Percentiles rank a stretch among this genome's conserved stretches.
These are phyloP conservation scores for Oxyria digyna DNA, from an alignment of 148 eudicot genomes.

Conservation along the genomic window DNA sequence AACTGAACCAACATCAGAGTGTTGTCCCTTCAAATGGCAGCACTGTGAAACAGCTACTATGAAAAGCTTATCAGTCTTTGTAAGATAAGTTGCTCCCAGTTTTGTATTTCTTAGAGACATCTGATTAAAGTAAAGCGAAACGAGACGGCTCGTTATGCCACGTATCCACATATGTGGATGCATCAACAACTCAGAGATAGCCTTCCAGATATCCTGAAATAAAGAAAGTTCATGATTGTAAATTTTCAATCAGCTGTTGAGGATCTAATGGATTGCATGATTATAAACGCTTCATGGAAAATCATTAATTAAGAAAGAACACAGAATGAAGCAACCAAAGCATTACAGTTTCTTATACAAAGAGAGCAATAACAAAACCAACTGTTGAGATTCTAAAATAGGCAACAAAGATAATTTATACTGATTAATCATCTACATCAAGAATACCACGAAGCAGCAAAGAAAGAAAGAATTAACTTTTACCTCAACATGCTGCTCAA, in stretches of 20 bases:
- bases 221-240: not conserved
- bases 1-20: constrained; percentile 34
- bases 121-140: constrained; percentile 49
- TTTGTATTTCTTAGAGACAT: constrained; percentile 22
- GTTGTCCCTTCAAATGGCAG: constrained; percentile 46
- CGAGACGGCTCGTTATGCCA: constrained; percentile 57
- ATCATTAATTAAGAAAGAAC: not conserved
- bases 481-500: constrained; percentile 53
- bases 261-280: not conserved
- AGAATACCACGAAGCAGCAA: not conserved
- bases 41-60: constrained; percentile 53
- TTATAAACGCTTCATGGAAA: constrained; percentile 44
- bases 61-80: constrained; percentile 56
- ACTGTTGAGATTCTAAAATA: not conserved
- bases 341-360: not conserved
- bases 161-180: constrained; percentile 91
- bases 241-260: constrained; percentile 21
- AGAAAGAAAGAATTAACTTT: not conserved
- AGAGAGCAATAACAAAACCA: not conserved
- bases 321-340: not conserved
- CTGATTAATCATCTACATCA: not conserved
- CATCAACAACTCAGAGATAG: constrained; percentile 50
- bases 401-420: not conserved
- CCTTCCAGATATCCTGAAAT: constrained; percentile 69
- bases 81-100: constrained; percentile 29